phyloP scores from a whole-genome alignment of 2,329 filamentous ascomycete species.

The Trichophyton benhamiae region DNA sequence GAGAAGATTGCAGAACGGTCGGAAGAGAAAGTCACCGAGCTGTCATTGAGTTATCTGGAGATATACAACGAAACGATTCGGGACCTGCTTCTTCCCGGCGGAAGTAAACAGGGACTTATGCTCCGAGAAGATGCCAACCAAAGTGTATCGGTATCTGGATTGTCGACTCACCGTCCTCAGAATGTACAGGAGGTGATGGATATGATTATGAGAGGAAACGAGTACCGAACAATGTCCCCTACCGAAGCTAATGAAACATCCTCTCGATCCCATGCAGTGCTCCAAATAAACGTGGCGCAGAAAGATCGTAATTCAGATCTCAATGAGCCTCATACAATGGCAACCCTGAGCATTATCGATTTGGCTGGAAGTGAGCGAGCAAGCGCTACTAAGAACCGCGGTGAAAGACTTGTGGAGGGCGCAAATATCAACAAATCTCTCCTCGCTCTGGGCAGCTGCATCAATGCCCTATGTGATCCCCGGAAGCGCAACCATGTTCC shows the following conservation, averaged over 20 bases:
- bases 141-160: slow-evolving; percentile 75
- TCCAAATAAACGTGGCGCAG: slow-evolving; percentile 91
- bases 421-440: slow-evolving; percentile 99
- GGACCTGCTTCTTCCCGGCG: slow-evolving; percentile 76
- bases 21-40: slow-evolving; percentile 75
- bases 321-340: slow-evolving; percentile 94
- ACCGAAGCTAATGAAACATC: slow-evolving; percentile 97
- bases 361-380: slow-evolving; percentile 90
- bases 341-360: slow-evolving; percentile 95
- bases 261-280: slow-evolving; percentile 88
- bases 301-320: slow-evolving; percentile 87
- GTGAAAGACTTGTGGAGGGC: slow-evolving; percentile 79
- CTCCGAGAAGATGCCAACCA: slow-evolving; percentile 90
- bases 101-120: slow-evolving; percentile 74
- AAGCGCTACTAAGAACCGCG: slow-evolving; percentile 91
- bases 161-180: slow-evolving; percentile 81
- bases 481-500: slow-evolving; percentile 88
- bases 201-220: slow-evolving; percentile 92
- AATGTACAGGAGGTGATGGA: slow-evolving; percentile 98
- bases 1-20: slow-evolving; percentile 83
- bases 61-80: slow-evolving; percentile 99
- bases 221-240: slow-evolving; percentile 87
- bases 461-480: slow-evolving; percentile 92
- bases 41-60: slow-evolving; percentile 88
- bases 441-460: slow-evolving; percentile 86